These are phyloP conservation scores for Phytophthora palmivora DNA, from an alignment of 352 stramenopile species.

Conservation along the genomic window DNA sequence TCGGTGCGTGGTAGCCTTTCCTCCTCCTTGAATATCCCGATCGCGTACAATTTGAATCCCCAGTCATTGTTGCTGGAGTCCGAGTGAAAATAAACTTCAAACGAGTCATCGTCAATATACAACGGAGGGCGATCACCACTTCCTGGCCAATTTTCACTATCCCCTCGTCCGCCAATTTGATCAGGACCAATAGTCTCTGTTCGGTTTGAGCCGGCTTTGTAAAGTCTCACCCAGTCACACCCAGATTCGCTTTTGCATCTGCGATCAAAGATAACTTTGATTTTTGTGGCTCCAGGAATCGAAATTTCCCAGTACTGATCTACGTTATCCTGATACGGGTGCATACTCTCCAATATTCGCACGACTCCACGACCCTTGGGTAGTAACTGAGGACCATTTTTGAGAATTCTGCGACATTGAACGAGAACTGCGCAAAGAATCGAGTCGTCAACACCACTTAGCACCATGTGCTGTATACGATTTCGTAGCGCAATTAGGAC, in stretches of 20 bases:
- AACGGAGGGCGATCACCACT: constrained; percentile 68
- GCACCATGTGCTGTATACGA: constrained; percentile 30
- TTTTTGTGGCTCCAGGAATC: constrained; percentile 70
- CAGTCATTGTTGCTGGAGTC: constrained; percentile 88
- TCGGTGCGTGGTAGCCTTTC: not conserved
- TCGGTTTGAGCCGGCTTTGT: constrained; percentile 63
- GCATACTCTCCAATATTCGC: constrained; percentile 66
- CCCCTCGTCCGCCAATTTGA: constrained; percentile 69
- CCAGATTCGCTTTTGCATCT: constrained; percentile 72
- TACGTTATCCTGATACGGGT: constrained; percentile 76
- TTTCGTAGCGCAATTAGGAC: constrained; percentile 35
- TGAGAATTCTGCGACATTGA: constrained; percentile 50
- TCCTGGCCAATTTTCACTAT: constrained; percentile 84
- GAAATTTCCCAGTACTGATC: constrained; percentile 75
- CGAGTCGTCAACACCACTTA: constrained; percentile 27
- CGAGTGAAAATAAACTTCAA: constrained; percentile 87
- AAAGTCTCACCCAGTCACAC: constrained; percentile 77
- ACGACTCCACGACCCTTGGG: constrained; percentile 54
- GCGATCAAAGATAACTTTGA: constrained; percentile 77
- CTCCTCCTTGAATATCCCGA: constrained; percentile 65
- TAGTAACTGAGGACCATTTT: constrained; percentile 27
- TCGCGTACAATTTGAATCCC: constrained; percentile 88
- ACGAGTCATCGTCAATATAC: constrained; percentile 69
- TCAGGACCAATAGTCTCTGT: constrained; percentile 53
- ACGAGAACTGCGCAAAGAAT: constrained; percentile 29